Evolutionary conservation across 1,139 yeast species (phyloP).

Genomic region (Pichia sp.): DNA sequence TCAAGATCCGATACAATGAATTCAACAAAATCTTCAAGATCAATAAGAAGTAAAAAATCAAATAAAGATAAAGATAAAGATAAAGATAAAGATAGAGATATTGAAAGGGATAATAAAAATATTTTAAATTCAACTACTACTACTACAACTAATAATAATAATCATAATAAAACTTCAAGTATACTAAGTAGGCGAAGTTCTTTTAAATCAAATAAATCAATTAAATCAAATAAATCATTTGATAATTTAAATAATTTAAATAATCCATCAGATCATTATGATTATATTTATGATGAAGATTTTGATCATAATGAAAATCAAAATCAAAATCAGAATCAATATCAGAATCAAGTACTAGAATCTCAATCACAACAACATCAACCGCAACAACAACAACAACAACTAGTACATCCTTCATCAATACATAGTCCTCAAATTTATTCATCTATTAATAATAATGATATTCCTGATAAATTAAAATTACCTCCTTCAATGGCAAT

Average conservation of each 20-base stretch:
- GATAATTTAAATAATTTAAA: neutral
- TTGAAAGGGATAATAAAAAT: conserved; percentile 16
- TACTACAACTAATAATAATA: neutral
- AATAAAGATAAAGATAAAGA: conserved; percentile 1
- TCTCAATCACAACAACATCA: conserved; percentile 4
- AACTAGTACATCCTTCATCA: too few species aligned
- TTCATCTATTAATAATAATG: too few species aligned
- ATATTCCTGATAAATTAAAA: conserved; percentile 8
- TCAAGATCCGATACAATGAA: conserved; percentile 27
- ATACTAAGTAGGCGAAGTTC: conserved; percentile 25
- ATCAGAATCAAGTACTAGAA: neutral
- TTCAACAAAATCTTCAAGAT: conserved; percentile 25
- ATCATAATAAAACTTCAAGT: neutral
- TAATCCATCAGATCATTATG: conserved; percentile 8
- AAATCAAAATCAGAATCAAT: too few species aligned
- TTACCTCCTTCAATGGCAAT: conserved; percentile 65
- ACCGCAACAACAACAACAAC: too few species aligned
- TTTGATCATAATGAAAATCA: neutral
- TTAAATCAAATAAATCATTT: conserved; percentile 13
- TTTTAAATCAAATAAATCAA: conserved; percentile 21
- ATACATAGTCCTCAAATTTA: too few species aligned
- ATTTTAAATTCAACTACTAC: conserved; percentile 21
- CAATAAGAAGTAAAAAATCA: conserved; percentile 26
- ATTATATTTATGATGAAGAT: conserved; percentile 14
- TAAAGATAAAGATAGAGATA: neutral